Percentiles rank a stretch among this genome's conserved stretches.
Evolutionary conservation across 2,329 filamentous ascomycete species (phyloP).

Genomic region (Chlorencoelia australis): DNA sequence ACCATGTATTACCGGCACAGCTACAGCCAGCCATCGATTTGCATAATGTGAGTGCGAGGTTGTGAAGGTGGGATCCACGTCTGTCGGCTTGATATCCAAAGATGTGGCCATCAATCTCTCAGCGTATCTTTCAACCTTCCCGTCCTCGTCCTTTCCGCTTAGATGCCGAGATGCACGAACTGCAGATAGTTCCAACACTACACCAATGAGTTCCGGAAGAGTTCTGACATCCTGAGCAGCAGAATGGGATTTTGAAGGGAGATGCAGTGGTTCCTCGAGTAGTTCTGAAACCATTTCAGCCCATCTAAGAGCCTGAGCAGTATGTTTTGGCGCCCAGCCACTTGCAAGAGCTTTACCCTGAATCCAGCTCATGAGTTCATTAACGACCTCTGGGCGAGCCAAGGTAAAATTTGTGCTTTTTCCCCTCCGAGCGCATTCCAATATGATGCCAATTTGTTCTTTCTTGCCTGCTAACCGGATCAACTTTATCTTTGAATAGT

Average conservation of each 20-base stretch:
- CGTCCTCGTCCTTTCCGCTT: conserved; percentile 30
- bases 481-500: conserved; percentile 6
- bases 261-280: conserved; percentile 21
- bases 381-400: conserved; percentile 7
- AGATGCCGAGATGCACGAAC: conserved; percentile 30
- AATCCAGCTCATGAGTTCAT: conserved; percentile 14
- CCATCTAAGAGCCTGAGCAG: conserved; percentile 21
- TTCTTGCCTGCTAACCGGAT: conserved; percentile 10
- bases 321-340: conserved; percentile 16
- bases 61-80: no score
- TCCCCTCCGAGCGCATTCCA: conserved; percentile 23
- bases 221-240: conserved; percentile 28
- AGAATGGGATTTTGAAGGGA: no score
- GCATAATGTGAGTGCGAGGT: no score
- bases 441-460: conserved; percentile 20
- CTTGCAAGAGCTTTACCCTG: conserved; percentile 15
- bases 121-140: conserved; percentile 31
- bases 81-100: no score
- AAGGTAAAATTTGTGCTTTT: conserved; percentile 22
- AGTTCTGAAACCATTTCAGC: conserved; percentile 23
- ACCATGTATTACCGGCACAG: conserved; percentile 31
- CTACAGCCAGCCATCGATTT: conserved; percentile 27
- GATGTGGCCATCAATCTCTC: conserved; percentile 20
- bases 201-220: conserved; percentile 31
- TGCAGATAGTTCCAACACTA: conserved; percentile 35